phyloP scores from a whole-genome alignment of 139 green algal genomes.

The Ettlia oleoabundans region DNA sequence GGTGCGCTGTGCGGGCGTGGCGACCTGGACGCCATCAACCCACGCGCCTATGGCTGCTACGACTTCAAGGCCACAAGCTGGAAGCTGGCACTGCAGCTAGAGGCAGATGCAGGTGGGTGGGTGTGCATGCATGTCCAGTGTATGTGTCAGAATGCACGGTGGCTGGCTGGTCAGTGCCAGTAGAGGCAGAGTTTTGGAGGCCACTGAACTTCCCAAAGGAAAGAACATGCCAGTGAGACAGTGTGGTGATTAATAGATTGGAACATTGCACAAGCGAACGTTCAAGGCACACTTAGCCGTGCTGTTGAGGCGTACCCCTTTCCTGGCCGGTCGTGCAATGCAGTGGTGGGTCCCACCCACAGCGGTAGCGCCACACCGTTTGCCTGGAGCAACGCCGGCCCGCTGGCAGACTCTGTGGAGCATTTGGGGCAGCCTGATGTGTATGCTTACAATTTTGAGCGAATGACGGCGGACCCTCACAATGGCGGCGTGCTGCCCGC shows the following conservation, averaged over 20 bases:
- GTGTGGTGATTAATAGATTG: too few relatives aligned
- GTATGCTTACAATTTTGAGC: constrained; percentile 26
- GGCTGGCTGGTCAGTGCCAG: not conserved
- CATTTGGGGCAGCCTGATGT: constrained; percentile 11
- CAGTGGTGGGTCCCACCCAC: constrained; percentile 20
- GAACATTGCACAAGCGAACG: too few relatives aligned
- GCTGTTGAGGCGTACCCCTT: too few relatives aligned
- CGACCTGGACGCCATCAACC: constrained; percentile 59
- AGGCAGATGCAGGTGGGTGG: not conserved
- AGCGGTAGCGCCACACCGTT: not conserved
- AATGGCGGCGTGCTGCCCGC: not conserved
- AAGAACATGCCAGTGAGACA: too few relatives aligned
- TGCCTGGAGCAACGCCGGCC: not conserved
- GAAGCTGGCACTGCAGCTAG: constrained; percentile 47
- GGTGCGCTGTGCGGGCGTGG: constrained; percentile 67
- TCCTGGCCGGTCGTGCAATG: too few relatives aligned
- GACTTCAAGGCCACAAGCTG: constrained; percentile 72
- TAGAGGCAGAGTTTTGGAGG: too few relatives aligned
- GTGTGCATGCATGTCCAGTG: not conserved
- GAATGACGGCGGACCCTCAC: not conserved
- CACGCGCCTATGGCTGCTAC: constrained; percentile 61
- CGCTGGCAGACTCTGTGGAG: not conserved
- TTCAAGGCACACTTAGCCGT: too few relatives aligned
- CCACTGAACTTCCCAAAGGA: too few relatives aligned
- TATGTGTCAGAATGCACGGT: not conserved